These are phyloP conservation scores for Fusarium sp. DNA, from an alignment of 2,329 filamentous ascomycete genomes.

Conservation along the genomic window DNA sequence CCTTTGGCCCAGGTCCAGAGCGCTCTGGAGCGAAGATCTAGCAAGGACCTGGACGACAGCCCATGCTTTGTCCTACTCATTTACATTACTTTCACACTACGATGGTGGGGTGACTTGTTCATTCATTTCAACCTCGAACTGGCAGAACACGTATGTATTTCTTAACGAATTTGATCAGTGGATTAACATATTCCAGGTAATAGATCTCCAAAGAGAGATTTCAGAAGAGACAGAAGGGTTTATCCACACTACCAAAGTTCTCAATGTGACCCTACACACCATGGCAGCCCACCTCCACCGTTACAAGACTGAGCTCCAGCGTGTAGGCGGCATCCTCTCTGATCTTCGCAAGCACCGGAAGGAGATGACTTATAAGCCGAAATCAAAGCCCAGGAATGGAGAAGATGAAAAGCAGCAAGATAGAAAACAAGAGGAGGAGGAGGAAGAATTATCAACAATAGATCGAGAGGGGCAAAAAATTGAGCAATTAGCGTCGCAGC, in stretches of 20 bases:
- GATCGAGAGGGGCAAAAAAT: background rate
- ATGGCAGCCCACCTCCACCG: background rate
- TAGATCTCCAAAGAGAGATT: background rate
- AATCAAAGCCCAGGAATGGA: fast-evolving
- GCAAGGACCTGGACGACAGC: background rate
- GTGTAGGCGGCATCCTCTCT: background rate
- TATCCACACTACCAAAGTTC: background rate
- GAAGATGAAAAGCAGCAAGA: background rate
- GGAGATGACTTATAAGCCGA: background rate
- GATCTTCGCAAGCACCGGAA: background rate
- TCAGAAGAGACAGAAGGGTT: background rate
- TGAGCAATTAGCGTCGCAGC: background rate
- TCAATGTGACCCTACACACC: background rate
- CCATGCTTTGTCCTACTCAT: background rate
- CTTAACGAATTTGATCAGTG: background rate
- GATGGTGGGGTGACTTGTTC: background rate
- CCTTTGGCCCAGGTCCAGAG: background rate
- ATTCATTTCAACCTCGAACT: fast-evolving
- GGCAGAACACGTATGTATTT: background rate
- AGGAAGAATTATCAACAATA: background rate
- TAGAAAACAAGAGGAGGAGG: background rate
- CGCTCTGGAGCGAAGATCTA: background rate
- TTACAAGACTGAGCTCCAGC: background rate
- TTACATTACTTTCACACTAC: background rate
- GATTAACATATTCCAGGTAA: background rate